Conservation (phyloP, 2,329 filamentous ascomycete genomes). For the Diplodia scrobiculata region DNA sequence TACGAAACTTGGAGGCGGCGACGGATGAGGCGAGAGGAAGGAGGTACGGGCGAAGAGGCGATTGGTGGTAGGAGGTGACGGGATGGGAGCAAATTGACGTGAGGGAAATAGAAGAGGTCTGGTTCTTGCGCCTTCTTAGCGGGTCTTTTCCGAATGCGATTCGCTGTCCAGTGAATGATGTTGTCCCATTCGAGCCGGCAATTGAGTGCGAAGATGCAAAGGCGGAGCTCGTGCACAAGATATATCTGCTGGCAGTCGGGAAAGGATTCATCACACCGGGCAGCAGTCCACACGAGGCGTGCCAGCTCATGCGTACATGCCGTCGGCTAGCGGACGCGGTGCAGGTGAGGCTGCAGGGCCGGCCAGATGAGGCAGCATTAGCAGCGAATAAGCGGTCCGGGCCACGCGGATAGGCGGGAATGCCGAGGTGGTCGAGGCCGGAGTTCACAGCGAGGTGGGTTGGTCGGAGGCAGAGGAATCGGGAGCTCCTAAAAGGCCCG, state of each 20-base stretch:
- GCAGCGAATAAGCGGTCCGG: not conserved
- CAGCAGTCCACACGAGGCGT: constrained; percentile 6
- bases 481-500: constrained; percentile 17
- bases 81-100: too few relatives aligned
- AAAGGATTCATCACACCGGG: not conserved
- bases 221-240: not conserved
- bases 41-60: not conserved
- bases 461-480: constrained; percentile 9
- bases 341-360: constrained; percentile 13
- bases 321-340: not conserved
- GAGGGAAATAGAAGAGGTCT: not conserved
- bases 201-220: not conserved
- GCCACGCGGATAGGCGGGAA: not conserved
- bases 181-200: not conserved
- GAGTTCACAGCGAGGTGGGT: constrained; percentile 4
- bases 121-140: not conserved
- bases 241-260: constrained; percentile 9
- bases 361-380: constrained; percentile 1
- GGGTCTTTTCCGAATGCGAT: not conserved
- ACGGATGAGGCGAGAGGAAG: not conserved
- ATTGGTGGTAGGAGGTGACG: not conserved
- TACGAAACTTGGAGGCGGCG: not conserved
- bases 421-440: not conserved
- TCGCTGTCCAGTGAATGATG: not conserved
- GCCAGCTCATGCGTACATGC: constrained; percentile 25